Evolutionary conservation across 805 yeast species (phyloP), one percentile per base, ranked within the genome.

Genomic region (Myxozyma neotropica): DNA sequence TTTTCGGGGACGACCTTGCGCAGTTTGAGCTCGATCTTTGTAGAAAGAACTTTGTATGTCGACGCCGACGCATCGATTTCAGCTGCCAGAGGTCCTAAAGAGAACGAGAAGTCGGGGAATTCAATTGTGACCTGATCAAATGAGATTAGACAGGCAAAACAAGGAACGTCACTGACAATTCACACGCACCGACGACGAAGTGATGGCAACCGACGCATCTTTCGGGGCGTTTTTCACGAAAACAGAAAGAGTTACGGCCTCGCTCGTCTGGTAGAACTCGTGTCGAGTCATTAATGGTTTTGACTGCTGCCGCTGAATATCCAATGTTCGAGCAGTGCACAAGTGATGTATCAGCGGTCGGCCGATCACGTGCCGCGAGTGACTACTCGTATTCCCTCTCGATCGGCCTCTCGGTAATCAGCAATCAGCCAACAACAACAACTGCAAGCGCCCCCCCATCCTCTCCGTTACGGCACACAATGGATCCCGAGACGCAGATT

Each of bases 231-330:
- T 81, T 61, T 87, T 85, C 49, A 89, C 83, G 69, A 86, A 93
- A 5, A 93, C 74, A 1, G 93, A 83, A 29, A 92, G 76, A 0
- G 85, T 84, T 13, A 91, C 82, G 2, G 72, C 70, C 0, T 75
- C 75, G 8, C 75, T 68, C 15, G 85, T 79, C 72, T 94, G 97
- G 74, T 85, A 93, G 84, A 87, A 88, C 65, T 88, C 92, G n/a
- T 75, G 73, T 67, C 79, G 46, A 39, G 48, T 21, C 47, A 38
- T 50, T 21, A 24, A 19, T 17, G 10, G 21, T 4, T 31, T 31
- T 40, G 15, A 12, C 42, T 13, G 48, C n/a, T n/a, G n/a, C n/a
- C n/a, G n/a, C n/a, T n/a, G n/a, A n/a, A n/a, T n/a, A n/a, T n/a
- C n/a, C n/a, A n/a, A n/a, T n/a, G n/a, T n/a, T n/a, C n/a, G n/a